phyloP scores from a whole-genome alignment of 2,329 filamentous ascomycete genomes.

The Pseudogymnoascus sp. region DNA sequence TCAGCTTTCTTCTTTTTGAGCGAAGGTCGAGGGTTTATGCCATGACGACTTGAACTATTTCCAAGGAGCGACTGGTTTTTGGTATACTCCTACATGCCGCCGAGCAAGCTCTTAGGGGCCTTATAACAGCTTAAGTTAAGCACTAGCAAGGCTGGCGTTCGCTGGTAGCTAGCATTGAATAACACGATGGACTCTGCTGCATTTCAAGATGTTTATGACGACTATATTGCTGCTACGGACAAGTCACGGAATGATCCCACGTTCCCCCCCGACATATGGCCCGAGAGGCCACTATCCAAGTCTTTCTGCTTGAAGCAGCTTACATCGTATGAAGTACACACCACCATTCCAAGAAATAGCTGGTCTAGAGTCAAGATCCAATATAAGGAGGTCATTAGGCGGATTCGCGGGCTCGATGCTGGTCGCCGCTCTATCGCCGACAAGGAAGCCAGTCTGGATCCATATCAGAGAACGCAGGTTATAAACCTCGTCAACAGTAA shows the following conservation, averaged over 20 bases:
- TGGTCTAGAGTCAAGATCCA: conserved; percentile 9
- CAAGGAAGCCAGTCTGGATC: conserved; percentile 20
- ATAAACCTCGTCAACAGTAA: conserved; percentile 21
- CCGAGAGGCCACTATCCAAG: conserved; percentile 17
- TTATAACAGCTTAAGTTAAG: neutral
- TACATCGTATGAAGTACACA: conserved; percentile 20
- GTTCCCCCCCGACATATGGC: conserved; percentile 18
- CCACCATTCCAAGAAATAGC: conserved; percentile 18
- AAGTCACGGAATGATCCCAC: neutral
- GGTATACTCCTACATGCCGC: neutral
- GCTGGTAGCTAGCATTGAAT: neutral
- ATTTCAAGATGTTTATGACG: neutral
- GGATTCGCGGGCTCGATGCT: conserved; percentile 23
- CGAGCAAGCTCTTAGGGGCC: neutral
- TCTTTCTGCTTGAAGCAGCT: conserved; percentile 20
- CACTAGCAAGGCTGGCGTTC: neutral
- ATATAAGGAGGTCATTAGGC: conserved; percentile 21
- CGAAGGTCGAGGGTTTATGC: neutral
- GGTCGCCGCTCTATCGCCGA: conserved; percentile 19
- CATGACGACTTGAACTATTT: neutral
- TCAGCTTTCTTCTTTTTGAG: neutral
- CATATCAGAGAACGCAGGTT: conserved; percentile 23
- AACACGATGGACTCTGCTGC: neutral
- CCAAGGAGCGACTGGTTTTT: neutral
- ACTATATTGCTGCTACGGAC: neutral